A percentile compares a stretch with the other conserved stretches of the same genome.
Evolutionary conservation across 345 rosid species (phyloP).

Genomic region (Ailanthus altissimus): DNA sequence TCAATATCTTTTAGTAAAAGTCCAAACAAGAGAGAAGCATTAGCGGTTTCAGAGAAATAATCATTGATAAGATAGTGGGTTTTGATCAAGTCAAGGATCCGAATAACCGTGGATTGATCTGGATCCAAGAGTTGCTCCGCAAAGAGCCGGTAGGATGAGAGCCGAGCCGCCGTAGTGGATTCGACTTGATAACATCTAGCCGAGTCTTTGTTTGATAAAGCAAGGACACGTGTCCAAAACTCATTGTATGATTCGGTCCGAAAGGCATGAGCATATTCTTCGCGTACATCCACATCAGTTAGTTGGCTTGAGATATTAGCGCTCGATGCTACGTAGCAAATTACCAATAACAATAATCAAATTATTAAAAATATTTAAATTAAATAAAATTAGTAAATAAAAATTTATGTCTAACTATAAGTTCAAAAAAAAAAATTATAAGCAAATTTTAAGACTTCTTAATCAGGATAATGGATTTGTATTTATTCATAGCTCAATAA

Average conservation of each 20-base stretch:
- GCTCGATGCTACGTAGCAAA: slow-evolving; percentile 27
- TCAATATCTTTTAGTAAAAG: slow-evolving; percentile 53
- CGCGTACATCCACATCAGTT: slow-evolving; percentile 52
- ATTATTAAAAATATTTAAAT: background rate
- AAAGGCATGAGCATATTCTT: slow-evolving; percentile 84
- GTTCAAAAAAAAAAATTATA: too few species aligned
- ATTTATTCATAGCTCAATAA: too few species aligned
- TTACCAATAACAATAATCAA: background rate
- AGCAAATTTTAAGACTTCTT: too few species aligned
- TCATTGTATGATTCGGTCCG: slow-evolving; percentile 78
- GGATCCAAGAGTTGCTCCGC: slow-evolving; percentile 75
- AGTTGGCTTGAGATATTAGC: slow-evolving; percentile 10
- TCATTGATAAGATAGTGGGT: slow-evolving; percentile 43
- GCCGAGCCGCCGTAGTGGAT: slow-evolving; percentile 65
- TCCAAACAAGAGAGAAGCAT: slow-evolving; percentile 61
- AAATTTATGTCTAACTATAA: too few species aligned
- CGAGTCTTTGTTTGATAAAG: slow-evolving; percentile 25
- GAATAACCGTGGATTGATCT: slow-evolving; percentile 42
- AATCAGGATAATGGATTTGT: too few species aligned
- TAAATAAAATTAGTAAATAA: too few species aligned
- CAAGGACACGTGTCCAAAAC: slow-evolving; percentile 65
- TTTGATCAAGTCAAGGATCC: slow-evolving; percentile 37
- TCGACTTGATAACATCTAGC: slow-evolving; percentile 31
- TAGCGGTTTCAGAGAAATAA: slow-evolving; percentile 59
- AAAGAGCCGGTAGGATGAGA: slow-evolving; percentile 73